A percentile compares a stretch with the other conserved stretches of the same genome.
Evolutionary conservation across 2,329 filamentous ascomycete species (phyloP).

Genomic region (Aspergillus pseudoviridinutans): DNA sequence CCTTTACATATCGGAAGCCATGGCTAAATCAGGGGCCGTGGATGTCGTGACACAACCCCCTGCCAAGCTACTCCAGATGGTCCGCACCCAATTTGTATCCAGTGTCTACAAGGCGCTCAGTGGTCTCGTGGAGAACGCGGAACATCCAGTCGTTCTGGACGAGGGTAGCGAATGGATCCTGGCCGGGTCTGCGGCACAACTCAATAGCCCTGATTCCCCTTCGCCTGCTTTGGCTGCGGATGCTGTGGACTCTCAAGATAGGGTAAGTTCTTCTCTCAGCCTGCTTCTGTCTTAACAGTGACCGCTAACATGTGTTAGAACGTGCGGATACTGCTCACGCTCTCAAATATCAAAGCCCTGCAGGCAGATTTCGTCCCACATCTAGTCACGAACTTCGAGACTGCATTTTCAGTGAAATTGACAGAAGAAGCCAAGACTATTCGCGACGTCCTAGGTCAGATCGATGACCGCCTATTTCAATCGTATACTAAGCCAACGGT

Average conservation of each 20-base stretch:
- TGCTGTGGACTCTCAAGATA: slow-evolving; percentile 51
- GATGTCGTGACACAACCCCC: slow-evolving; percentile 83
- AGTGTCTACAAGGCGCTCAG: slow-evolving; percentile 91
- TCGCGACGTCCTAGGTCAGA: slow-evolving; percentile 82
- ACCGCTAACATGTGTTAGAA: slow-evolving; percentile 54
- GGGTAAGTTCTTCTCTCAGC: slow-evolving; percentile 38
- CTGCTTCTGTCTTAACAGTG: background rate
- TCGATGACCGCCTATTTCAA: slow-evolving; percentile 85
- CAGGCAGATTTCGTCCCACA: slow-evolving; percentile 77
- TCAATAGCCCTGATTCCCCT: slow-evolving; percentile 28
- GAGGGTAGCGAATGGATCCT: slow-evolving; percentile 51
- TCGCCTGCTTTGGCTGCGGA: slow-evolving; percentile 45
- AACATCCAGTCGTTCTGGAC: slow-evolving; percentile 65
- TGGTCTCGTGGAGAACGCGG: slow-evolving; percentile 95
- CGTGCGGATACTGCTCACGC: slow-evolving; percentile 85
- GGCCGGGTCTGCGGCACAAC: slow-evolving; percentile 34
- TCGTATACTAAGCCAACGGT: slow-evolving; percentile 82
- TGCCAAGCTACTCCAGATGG: slow-evolving; percentile 82
- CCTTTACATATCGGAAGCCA: slow-evolving; percentile 84
- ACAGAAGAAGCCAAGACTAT: slow-evolving; percentile 92
- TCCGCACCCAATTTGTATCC: slow-evolving; percentile 85
- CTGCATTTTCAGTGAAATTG: slow-evolving; percentile 86
- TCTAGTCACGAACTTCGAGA: slow-evolving; percentile 90
- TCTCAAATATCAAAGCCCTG: slow-evolving; percentile 85
- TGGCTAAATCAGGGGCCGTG: slow-evolving; percentile 65